A percentile compares a stretch with the other conserved stretches of the same genome.
Conservation (phyloP, 805 yeast genomes). For the Pichia deserticola region DNA sequence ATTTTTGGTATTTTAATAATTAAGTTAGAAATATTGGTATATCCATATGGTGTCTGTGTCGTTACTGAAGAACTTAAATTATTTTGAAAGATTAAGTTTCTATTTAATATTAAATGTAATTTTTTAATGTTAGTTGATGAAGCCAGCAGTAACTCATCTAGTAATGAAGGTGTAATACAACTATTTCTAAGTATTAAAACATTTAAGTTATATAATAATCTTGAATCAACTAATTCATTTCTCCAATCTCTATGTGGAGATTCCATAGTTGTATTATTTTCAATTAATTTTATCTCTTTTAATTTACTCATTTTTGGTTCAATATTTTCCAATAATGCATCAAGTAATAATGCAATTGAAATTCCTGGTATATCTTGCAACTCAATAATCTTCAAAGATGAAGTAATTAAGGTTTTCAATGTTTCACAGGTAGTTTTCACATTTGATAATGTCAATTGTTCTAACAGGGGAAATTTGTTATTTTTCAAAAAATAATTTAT, state of each 20-base stretch:
- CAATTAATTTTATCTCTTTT: neutral
- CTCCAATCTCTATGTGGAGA: conserved; percentile 1
- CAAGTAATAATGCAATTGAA: neutral
- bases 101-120: conserved; percentile 1
- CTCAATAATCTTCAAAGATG: neutral
- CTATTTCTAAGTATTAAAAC: conserved; percentile 4
- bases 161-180: neutral
- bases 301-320: neutral
- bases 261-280: neutral
- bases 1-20: neutral
- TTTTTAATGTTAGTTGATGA: neutral
- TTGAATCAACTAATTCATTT: neutral
- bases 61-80: neutral
- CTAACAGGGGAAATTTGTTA: conserved; percentile 1
- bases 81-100: neutral
- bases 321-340: neutral
- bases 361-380: neutral
- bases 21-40: neutral
- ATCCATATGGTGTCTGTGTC: neutral
- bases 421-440: neutral
- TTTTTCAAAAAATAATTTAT: neutral
- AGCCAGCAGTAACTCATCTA: neutral
- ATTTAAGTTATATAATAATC: neutral
- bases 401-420: neutral
- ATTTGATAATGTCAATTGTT: neutral